phyloP scores from a whole-genome alignment of 2,329 filamentous ascomycete genomes.

The Lasiodiplodia hormozganensis region DNA sequence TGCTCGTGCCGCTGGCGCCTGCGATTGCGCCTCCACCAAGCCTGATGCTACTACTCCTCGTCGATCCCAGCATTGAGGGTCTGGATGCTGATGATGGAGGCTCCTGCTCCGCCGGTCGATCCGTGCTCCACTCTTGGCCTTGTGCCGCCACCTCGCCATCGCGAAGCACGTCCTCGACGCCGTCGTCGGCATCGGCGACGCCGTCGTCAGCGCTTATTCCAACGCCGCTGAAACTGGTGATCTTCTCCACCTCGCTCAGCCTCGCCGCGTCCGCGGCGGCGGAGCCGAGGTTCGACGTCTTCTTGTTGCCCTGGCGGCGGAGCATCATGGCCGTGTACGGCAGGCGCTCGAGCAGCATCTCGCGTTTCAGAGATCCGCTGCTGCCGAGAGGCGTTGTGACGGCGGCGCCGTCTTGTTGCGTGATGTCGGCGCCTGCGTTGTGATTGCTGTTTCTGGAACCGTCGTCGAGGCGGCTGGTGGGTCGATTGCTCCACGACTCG shows the following conservation, averaged over 20 bases:
- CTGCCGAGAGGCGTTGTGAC: slow-evolving; percentile 56
- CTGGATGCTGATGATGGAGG: slow-evolving; percentile 34
- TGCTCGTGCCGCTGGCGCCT: slow-evolving; percentile 9
- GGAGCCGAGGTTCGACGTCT: slow-evolving; percentile 36
- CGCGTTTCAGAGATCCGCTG: slow-evolving; percentile 70
- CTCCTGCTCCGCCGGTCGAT: slow-evolving; percentile 42
- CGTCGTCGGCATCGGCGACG: slow-evolving; percentile 36
- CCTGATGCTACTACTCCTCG: slow-evolving; percentile 29
- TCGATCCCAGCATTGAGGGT: slow-evolving; percentile 34
- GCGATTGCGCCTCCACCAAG: slow-evolving; percentile 37
- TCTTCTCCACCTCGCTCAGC: slow-evolving; percentile 68
- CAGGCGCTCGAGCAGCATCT: slow-evolving; percentile 82
- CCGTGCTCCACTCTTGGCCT: slow-evolving; percentile 52
- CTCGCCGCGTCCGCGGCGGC: slow-evolving; percentile 35
- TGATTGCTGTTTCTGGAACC: neutral
- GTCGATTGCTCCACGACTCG: slow-evolving; percentile 44
- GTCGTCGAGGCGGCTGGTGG: slow-evolving; percentile 1
- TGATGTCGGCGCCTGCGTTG: neutral
- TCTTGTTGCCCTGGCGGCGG: slow-evolving; percentile 34
- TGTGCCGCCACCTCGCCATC: slow-evolving; percentile 18
- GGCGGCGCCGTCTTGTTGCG: slow-evolving; percentile 33
- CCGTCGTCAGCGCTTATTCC: slow-evolving; percentile 34
- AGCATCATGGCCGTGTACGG: slow-evolving; percentile 81
- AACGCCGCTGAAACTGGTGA: slow-evolving; percentile 71
- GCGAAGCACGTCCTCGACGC: slow-evolving; percentile 40